Evolutionary conservation across 257 asterid genomes (phyloP), one percentile per base, ranked within the genome.

Genomic region (Nicotiana otophora): DNA sequence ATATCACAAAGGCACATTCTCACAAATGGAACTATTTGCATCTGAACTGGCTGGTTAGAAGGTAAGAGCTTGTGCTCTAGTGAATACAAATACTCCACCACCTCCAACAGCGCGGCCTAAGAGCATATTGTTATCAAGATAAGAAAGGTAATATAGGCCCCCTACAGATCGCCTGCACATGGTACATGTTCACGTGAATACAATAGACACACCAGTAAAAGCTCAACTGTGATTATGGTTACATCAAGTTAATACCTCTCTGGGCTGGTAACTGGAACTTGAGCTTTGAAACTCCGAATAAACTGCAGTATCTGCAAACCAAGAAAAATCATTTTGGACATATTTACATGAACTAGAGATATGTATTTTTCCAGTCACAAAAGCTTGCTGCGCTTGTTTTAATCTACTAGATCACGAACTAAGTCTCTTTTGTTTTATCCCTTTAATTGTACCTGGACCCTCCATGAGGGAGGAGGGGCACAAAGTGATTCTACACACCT

Each of bases 81-180:
- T 91, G 88, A 93, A 95, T 54, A 95, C 77, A 83, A 95, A 95
- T 57, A 92, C 90, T 6, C 99, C 99, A 7, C 97, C 98, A 16
- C 98, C 97, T 84, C 97, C 98, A 78, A 93, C 95, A 7, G 98
- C 91, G 23, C 99, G 96, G 10, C 98, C 97, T 82, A 95, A 68
- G 81, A 95, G 97, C 96, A 95, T 93, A 85, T 93, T 88, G 83
- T 68, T 88, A 82, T 95, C 99, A 72, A 95, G 86, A 89, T 90
- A 93, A 2, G 98, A 93, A 60, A 95, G 92, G 89, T 92, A 91
- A 88, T 93, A 95, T 39, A 95, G 86, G 7, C 99, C 99, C 68
- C 99, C 98, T 8, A 91, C 93, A 20, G 98, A 90, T 61, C 79
- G 87, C 88, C 97, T 94, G 79, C 81, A 85, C 39, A 81, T 30